phyloP scores from a whole-genome alignment of 148 eudicot genomes.

The Silene latifolia region DNA sequence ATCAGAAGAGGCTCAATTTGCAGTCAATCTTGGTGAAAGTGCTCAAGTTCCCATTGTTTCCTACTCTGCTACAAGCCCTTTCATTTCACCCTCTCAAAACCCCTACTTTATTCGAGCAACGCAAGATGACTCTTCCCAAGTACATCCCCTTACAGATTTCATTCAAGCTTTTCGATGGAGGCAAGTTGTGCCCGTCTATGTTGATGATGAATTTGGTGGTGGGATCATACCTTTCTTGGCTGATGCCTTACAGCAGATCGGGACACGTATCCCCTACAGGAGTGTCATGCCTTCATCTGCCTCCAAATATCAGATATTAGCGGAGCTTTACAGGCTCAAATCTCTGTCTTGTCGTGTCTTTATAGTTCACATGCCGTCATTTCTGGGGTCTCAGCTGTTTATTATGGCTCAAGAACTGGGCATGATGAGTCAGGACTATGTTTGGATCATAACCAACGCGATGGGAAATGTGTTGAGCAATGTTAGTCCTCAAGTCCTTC shows the following conservation, averaged over 20 bases:
- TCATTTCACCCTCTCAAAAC: constrained; percentile 37
- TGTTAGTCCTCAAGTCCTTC: constrained; percentile 27
- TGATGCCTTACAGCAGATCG: constrained; percentile 31
- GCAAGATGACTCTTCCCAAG: constrained; percentile 40
- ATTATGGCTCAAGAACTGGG: constrained; percentile 37
- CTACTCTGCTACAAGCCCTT: constrained; percentile 51
- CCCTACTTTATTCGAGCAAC: constrained; percentile 60
- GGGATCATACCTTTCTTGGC: constrained; percentile 48
- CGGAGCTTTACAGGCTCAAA: constrained; percentile 49
- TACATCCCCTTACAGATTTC: constrained; percentile 43
- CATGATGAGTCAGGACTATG: constrained; percentile 68
- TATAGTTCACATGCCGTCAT: constrained; percentile 51
- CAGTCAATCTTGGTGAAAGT: constrained; percentile 40
- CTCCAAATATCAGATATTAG: constrained; percentile 34
- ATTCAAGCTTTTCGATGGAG: constrained; percentile 59
- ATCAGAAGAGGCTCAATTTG: constrained; percentile 57
- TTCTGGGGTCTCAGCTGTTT: constrained; percentile 48
- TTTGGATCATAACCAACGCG: constrained; percentile 58
- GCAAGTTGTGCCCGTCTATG: constrained; percentile 49
- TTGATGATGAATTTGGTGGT: constrained; percentile 42
- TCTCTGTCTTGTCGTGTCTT: constrained; percentile 61
- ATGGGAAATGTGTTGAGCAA: constrained; percentile 41
- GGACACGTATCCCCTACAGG: constrained; percentile 30
- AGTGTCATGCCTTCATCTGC: constrained; percentile 42
- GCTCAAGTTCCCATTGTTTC: constrained; percentile 60